Evolutionary conservation across 2,329 filamentous ascomycete genomes (phyloP), one percentile per base, ranked within the genome.

Genomic region (Sporothrix brunneoviolacea): DNA sequence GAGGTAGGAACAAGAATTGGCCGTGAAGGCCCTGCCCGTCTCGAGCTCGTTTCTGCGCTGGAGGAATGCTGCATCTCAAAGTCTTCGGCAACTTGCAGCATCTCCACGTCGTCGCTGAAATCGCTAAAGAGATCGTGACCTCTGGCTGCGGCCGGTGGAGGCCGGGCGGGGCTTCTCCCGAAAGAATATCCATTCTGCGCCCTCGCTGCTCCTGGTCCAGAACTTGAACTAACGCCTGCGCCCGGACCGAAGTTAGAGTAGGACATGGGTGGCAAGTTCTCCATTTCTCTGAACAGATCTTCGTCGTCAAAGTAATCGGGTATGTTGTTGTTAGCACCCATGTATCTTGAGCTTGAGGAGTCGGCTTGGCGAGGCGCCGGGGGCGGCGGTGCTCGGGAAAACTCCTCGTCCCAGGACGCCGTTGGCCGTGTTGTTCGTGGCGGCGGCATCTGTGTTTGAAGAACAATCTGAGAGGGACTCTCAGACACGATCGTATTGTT

Each of bases 31-130:
- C 57, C 60, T 42, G 36, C 58, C 8, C 37, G 58, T 15, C 52
- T 47, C 22, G 55, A 46, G 33, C 32, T 54, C n/a, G 39, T 56
- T 49, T 61, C 61, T 16, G 59, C 59, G 3, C 62, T 65, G 8
- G 65, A 65, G 3, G 57, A 58, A 12, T 54, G 57, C 37, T 50
- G 53, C 53, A 73, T 65, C 55, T 79, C 76, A 33, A 74, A 70
- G 55, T 74, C 68, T 53, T 78, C 68, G 10, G 73, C 76, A 50
- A 76, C 67, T 24, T 73, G 75, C 27, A 77, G 63, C 69, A 80
- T 75, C 37, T 63, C 63, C 15, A 60, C 65, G 15, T 72, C 69
- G 35, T 69, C 69, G 44, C 61, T 63, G 22, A 64, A 62, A 33
- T 64, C 63, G 41, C 57, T 58, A 27, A 60, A 62, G 24, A 59